Conservation (phyloP, 768 basidiomycete species). For the Tubosaeta sp. region DNA sequence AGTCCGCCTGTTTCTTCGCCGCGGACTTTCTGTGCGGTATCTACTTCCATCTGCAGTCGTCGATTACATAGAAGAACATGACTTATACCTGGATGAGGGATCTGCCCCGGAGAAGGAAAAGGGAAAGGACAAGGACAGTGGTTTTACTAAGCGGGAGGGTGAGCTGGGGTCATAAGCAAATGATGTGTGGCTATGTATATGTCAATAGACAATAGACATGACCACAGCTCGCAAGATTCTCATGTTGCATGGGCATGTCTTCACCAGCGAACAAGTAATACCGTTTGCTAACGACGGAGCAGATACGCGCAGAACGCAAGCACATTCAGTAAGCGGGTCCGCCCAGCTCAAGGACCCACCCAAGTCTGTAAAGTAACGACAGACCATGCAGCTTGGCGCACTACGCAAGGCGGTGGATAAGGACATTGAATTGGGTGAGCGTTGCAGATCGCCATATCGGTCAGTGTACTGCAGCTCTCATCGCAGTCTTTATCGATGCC, state of each 20-base stretch:
- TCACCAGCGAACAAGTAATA: neutral
- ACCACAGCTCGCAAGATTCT: conserved; percentile 33
- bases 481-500: conserved; percentile 68
- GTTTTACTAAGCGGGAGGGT: conserved; percentile 28
- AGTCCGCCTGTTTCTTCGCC: conserved; percentile 73
- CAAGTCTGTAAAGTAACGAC: neutral
- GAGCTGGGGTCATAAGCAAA: neutral
- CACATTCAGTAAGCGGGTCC: conserved; percentile 69
- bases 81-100: conserved; percentile 67
- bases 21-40: conserved; percentile 83
- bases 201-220: conserved; percentile 5
- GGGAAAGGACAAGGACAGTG: conserved; percentile 33
- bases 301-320: conserved; percentile 72
- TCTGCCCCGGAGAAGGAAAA: conserved; percentile 33
- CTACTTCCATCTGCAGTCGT: conserved; percentile 88
- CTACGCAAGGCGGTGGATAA: conserved; percentile 66
- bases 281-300: conserved; percentile 1
- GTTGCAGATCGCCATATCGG: neutral
- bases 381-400: conserved; percentile 54
- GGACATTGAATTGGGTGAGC: conserved; percentile 59
- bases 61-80: conserved; percentile 88
- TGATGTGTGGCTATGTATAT: too few relatives aligned
- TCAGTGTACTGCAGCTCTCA: neutral
- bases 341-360: conserved; percentile 14
- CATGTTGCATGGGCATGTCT: conserved; percentile 43